phyloP scores from a whole-genome alignment of 1,284 basidiomycete species.

The Trametes pubescens region DNA sequence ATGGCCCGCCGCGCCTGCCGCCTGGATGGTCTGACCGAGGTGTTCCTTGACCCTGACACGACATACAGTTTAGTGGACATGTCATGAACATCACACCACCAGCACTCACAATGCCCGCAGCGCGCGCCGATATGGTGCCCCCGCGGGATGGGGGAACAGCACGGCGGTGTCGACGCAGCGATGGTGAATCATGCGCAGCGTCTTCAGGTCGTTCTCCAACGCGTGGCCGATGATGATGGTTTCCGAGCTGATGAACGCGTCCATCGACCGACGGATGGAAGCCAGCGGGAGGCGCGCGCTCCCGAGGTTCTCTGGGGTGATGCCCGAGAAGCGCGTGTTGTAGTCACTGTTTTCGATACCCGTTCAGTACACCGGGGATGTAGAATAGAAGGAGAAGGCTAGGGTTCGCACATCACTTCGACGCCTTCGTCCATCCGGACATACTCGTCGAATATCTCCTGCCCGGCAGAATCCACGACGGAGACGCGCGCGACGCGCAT shows the following conservation, averaged over 20 bases:
- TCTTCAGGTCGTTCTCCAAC: conserved; percentile 90
- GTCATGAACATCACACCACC: conserved; percentile 2
- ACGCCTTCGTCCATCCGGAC: conserved; percentile 83
- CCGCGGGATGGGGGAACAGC: conserved; percentile 84
- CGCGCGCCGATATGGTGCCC: conserved; percentile 80
- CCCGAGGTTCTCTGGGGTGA: conserved; percentile 67
- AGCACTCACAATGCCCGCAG: conserved; percentile 78
- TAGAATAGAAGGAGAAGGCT: background rate
- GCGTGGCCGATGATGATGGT: conserved; percentile 89
- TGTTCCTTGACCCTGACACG: conserved; percentile 75
- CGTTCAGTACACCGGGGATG: background rate
- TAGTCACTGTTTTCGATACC: conserved; percentile 66
- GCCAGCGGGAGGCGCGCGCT: conserved; percentile 68
- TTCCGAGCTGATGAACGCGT: conserved; percentile 73
- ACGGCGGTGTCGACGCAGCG: conserved; percentile 85
- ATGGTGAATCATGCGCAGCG: conserved; percentile 84
- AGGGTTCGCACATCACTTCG: conserved; percentile 70
- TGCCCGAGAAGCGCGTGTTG: conserved; percentile 91
- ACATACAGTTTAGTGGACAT: background rate
- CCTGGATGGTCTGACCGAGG: conserved; percentile 80
- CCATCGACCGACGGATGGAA: conserved; percentile 71
- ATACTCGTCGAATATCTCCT: conserved; percentile 82
- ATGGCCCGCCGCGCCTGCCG: conserved; percentile 79
- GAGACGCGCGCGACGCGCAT: conserved; percentile 89
- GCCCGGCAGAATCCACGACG: conserved; percentile 79